These are phyloP conservation scores for Mortierella sp. DNA, from an alignment of 371 early-diverging fungal species.

Conservation along the genomic window DNA sequence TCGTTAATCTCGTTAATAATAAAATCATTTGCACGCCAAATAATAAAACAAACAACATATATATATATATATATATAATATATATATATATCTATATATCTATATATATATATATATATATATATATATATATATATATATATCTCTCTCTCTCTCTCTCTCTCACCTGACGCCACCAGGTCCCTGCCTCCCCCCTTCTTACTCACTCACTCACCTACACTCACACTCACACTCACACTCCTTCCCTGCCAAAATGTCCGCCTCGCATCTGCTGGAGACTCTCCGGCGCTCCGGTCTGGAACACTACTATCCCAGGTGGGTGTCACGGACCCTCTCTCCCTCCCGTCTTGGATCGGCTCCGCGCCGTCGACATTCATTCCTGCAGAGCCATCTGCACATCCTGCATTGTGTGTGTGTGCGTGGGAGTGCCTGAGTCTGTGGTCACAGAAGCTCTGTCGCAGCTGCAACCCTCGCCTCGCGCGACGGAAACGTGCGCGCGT, in stretches of 20 bases:
- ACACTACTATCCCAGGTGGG: conserved; percentile 56
- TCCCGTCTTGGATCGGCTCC: not conserved
- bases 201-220: not conserved
- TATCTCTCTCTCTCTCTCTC: not conserved
- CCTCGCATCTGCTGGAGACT: conserved; percentile 59
- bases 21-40: too few species aligned
- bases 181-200: not conserved
- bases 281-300: conserved; percentile 56
- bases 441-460: too few species aligned
- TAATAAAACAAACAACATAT: too few species aligned
- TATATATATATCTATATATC: too few species aligned
- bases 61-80: too few species aligned
- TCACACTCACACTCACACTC: not conserved
- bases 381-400: not conserved
- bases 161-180: not conserved
- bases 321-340: not conserved
- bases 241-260: conserved; percentile 35
- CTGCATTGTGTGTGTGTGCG: too few species aligned
- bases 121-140: not conserved
- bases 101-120: too few species aligned
- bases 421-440: too few species aligned
- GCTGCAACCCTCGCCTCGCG: too few species aligned
- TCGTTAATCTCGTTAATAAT: too few species aligned
- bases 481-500: too few species aligned
- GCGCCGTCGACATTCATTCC: not conserved